Evolutionary conservation across 352 stramenopile genomes (phyloP), one percentile per base, ranked within the genome.

Genomic region (Pythium dissotocum): DNA sequence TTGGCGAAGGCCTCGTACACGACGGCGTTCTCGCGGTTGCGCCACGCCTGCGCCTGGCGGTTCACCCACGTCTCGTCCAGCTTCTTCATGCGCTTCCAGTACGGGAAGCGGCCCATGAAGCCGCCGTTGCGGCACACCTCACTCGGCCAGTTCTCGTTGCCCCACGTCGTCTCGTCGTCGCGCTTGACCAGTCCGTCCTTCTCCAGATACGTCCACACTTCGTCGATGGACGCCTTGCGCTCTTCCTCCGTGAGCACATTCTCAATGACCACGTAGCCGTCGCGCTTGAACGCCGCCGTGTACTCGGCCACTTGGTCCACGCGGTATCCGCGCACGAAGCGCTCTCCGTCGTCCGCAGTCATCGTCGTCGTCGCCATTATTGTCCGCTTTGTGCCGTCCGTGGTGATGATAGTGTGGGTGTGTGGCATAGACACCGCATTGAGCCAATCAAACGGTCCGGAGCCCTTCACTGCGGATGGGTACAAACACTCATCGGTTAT

Each of bases 31-130:
- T 84, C 71, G 32, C 77, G 77, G 61, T 84, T 84, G 52, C 67
- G 71, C 77, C 77, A 84, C 49, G 77, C 75, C 63, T 84, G 77
- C 54, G 67, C 46, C 53, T 84, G 77, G 14, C 67, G 65, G 52
- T 80, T 82, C 62, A 84, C 69, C 21, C 71, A 68, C 28, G 77
- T 84, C 13, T 48, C 56, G 44, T 82, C 77, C 33, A 84, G 70
- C 48, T 80, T 84, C 65, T 84, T 82, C 77, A 84, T 82, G 63
- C 75, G 75, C 68, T 84, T 84, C 77, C 72, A 82, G 72, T 73
- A 84, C 30, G 77, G 77, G 56, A 85, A 85, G 44, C 71, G 63
- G 3, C 75, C 72, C 66, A 85, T 77, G 69, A 85, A 82, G 58
- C 75, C 77, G 54, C 77, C 75, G 26, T 85, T 85, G 63, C 76